These are phyloP conservation scores for Ceratobasidium sp. DNA, from an alignment of 1,284 basidiomycete species.

Conservation along the genomic window DNA sequence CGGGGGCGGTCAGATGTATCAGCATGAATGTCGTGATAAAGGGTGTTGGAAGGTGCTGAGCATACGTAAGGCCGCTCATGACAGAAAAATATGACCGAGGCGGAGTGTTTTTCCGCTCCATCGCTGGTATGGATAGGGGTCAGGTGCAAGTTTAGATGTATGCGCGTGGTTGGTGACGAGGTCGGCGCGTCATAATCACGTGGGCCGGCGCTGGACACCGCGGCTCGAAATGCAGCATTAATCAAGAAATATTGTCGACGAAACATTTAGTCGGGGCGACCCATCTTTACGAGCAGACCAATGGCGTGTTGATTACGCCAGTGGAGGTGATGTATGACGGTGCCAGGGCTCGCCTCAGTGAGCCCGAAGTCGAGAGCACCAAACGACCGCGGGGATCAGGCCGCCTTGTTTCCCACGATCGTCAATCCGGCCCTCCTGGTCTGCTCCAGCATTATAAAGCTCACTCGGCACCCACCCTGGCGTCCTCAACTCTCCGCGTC, in stretches of 20 bases:
- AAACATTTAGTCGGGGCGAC: not conserved
- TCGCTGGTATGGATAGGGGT: not conserved
- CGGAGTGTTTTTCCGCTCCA: not conserved
- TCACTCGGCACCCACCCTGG: conserved; percentile 26
- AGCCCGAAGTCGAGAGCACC: conserved; percentile 2
- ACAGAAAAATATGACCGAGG: not conserved
- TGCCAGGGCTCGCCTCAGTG: conserved; percentile 15
- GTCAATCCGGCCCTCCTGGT: conserved; percentile 5
- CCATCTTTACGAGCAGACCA: not conserved
- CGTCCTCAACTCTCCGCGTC: conserved; percentile 33
- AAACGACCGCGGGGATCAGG: not conserved
- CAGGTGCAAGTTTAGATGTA: not conserved
- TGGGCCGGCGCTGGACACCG: not conserved
- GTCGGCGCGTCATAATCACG: not conserved
- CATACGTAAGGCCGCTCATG: conserved; percentile 53
- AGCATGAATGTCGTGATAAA: conserved; percentile 68
- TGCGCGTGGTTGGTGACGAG: not conserved
- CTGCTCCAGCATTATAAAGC: conserved; percentile 9
- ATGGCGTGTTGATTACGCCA: conserved; percentile 31
- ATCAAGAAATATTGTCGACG: not conserved
- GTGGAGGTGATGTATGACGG: conserved; percentile 6
- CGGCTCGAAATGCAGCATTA: not conserved
- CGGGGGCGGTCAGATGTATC: conserved; percentile 72
- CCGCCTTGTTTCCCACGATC: conserved; percentile 29
- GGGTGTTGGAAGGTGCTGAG: conserved; percentile 64